A percentile compares a stretch with the other conserved stretches of the same genome.
These are phyloP conservation scores for Coemansia sp. DNA, from an alignment of 192 early-diverging fungal species.

Conservation along the genomic window DNA sequence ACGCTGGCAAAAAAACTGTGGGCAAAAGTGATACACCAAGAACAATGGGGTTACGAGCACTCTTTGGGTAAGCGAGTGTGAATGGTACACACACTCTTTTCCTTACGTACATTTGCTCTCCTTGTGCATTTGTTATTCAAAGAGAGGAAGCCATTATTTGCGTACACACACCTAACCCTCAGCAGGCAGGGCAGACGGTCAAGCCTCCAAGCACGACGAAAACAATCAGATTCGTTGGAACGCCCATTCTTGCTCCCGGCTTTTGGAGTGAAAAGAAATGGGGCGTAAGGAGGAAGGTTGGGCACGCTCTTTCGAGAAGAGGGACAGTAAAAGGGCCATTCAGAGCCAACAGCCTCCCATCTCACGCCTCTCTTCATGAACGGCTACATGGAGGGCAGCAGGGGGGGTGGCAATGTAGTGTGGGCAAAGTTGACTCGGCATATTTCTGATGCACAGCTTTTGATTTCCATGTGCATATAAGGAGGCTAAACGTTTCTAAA, in stretches of 20 bases:
- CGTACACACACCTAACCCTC: not conserved
- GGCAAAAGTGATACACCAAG: not conserved
- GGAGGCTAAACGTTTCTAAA: not conserved
- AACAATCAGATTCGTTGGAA: not conserved
- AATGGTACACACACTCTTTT: not conserved
- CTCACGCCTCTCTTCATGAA: conserved; percentile 3
- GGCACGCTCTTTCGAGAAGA: not conserved
- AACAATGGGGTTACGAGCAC: not conserved
- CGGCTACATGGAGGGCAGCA: not conserved
- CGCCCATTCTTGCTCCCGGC: not conserved
- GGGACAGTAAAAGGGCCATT: not conserved
- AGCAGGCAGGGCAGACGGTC: not conserved
- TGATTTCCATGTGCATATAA: not conserved
- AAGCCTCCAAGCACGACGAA: not conserved
- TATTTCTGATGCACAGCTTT: not conserved
- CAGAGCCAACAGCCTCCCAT: not conserved
- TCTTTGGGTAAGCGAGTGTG: not conserved
- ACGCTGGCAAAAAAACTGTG: not conserved
- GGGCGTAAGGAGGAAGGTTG: not conserved
- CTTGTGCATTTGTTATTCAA: not conserved
- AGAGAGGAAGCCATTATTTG: not conserved
- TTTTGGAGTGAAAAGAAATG: not conserved
- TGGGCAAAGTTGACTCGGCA: not conserved
- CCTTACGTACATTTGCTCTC: not conserved
- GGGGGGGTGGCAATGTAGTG: not conserved